phyloP scores from a whole-genome alignment of 1,284 basidiomycete genomes.

The Puccinia coronata region DNA sequence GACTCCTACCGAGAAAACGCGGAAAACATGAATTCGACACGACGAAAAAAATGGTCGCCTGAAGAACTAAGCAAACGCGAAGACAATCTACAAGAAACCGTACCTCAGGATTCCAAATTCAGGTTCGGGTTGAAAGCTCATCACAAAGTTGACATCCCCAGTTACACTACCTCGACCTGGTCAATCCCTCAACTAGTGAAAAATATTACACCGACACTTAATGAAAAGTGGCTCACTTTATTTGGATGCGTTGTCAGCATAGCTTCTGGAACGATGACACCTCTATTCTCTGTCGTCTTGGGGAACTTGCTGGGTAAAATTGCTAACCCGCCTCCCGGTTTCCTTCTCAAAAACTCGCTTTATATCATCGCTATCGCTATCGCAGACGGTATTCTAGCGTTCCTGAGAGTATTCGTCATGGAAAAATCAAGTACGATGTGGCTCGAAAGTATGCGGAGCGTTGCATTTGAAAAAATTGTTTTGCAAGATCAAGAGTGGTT shows the following conservation, averaged over 20 bases:
- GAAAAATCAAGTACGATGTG: conserved; percentile 74
- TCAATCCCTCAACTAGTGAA: conserved; percentile 65
- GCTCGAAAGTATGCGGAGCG: conserved; percentile 70
- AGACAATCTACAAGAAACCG: background rate
- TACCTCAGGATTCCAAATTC: background rate
- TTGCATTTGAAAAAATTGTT: conserved; percentile 68
- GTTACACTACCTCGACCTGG: conserved; percentile 40
- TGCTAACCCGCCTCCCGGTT: conserved; percentile 63
- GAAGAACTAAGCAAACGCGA: conserved; percentile 8
- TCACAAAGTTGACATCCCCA: conserved; percentile 22
- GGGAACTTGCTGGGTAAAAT: conserved; percentile 78
- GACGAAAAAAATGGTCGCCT: conserved; percentile 19
- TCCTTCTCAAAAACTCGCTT: conserved; percentile 63
- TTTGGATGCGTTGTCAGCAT: conserved; percentile 71
- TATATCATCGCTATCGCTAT: conserved; percentile 70
- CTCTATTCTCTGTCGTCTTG: conserved; percentile 86
- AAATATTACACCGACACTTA: conserved; percentile 71
- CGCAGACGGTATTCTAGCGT: conserved; percentile 73
- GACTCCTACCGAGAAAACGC: background rate
- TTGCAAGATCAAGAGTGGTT: conserved; percentile 89
- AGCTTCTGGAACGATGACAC: conserved; percentile 77
- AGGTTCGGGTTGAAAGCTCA: background rate
- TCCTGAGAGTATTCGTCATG: conserved; percentile 63
- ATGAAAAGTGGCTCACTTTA: conserved; percentile 70
- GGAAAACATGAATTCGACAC: background rate